Conservation (phyloP, 495 filamentous ascomycete species). For the Hypoxylon perforatum region DNA sequence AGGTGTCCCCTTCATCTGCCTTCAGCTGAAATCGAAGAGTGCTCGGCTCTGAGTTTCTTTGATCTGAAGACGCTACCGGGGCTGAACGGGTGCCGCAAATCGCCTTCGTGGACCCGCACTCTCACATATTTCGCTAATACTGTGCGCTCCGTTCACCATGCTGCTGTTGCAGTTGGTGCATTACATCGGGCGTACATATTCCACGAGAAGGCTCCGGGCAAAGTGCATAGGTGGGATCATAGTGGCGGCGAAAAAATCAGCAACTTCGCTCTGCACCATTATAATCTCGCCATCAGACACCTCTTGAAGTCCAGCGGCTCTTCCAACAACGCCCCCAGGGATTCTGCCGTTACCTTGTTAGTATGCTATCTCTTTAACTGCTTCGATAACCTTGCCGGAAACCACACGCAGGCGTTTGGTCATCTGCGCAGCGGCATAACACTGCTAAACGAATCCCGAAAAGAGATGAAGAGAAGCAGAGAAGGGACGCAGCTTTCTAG, state of each 20-base stretch:
- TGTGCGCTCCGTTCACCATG: slow-evolving; percentile 47
- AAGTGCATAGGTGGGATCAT: neutral
- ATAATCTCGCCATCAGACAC: slow-evolving; percentile 34
- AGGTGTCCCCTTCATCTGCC: slow-evolving; percentile 22
- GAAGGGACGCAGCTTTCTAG: slow-evolving; percentile 4
- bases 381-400: slow-evolving; percentile 33
- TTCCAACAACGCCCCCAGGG: neutral
- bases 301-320: slow-evolving; percentile 20
- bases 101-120: slow-evolving; percentile 43
- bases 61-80: slow-evolving; percentile 44
- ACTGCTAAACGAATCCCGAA: slow-evolving; percentile 19
- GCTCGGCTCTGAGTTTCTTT: slow-evolving; percentile 47
- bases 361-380: slow-evolving; percentile 41
- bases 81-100: slow-evolving; percentile 47
- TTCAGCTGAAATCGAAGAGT: slow-evolving; percentile 32
- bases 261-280: slow-evolving; percentile 18
- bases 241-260: slow-evolving; percentile 4
- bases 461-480: slow-evolving; percentile 6
- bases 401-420: slow-evolving; percentile 27
- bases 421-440: slow-evolving; percentile 33
- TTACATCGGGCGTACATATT: slow-evolving; percentile 35
- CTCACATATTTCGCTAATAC: slow-evolving; percentile 50
- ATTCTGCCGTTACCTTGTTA: slow-evolving; percentile 27
- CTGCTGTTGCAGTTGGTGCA: slow-evolving; percentile 46
- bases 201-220: neutral